A percentile compares a stretch with the other conserved stretches of the same genome.
phyloP scores from a whole-genome alignment of 352 stramenopile species.

The Elongisporangium undulatum region DNA sequence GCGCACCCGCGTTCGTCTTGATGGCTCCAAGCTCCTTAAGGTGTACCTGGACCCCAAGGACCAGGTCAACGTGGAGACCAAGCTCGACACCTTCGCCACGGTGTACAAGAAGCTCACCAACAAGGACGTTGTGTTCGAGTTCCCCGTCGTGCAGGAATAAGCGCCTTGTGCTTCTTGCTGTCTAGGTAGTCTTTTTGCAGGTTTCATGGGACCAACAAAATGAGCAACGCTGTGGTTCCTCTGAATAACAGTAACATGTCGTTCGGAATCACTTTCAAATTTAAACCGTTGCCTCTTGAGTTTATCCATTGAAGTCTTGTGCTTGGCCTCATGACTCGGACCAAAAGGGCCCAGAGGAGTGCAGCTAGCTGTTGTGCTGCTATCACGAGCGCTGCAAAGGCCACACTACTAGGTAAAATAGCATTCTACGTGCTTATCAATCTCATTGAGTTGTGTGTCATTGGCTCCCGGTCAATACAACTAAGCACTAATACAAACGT shows the following conservation, averaged over 20 bases:
- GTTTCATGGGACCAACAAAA: neutral
- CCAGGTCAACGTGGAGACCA: constrained; percentile 98
- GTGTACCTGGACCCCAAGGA: constrained; percentile 98
- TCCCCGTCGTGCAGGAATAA: constrained; percentile 90
- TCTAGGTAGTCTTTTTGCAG: constrained; percentile 31
- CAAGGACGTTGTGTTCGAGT: constrained; percentile 99
- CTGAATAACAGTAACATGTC: constrained; percentile 2
- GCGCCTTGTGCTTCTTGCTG: constrained; percentile 24
- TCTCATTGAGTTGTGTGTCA: too few relatives aligned
- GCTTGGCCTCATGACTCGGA: too few relatives aligned
- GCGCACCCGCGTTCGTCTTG: constrained; percentile 96
- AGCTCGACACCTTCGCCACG: constrained; percentile 98
- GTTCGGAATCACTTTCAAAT: constrained; percentile 3
- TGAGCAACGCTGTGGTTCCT: constrained; percentile 9
- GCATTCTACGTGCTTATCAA: too few relatives aligned
- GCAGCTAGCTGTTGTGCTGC: too few relatives aligned
- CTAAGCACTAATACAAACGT: too few relatives aligned
- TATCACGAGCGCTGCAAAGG: too few relatives aligned
- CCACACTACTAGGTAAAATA: too few relatives aligned
- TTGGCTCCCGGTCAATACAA: too few relatives aligned
- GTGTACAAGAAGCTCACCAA: constrained; percentile 99
- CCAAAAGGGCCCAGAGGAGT: too few relatives aligned
- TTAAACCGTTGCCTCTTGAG: too few relatives aligned
- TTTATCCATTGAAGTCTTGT: too few relatives aligned
- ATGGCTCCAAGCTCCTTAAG: constrained; percentile 98